Evolutionary conservation across 805 yeast species (phyloP).

Genomic region (Hagleromyces aurorensis): DNA sequence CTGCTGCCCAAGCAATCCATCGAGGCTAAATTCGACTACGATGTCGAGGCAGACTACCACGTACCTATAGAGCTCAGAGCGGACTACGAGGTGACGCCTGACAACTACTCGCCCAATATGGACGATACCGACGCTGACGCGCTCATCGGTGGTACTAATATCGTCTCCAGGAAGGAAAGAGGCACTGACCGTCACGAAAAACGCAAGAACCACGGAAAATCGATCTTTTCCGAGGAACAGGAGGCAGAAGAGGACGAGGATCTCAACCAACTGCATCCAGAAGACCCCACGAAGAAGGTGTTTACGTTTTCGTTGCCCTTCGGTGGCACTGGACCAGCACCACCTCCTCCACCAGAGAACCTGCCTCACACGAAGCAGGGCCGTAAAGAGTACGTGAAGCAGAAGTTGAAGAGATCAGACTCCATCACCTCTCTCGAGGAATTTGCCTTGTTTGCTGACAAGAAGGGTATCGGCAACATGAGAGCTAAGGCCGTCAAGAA

Average conservation of each 20-base stretch:
- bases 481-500: constrained; percentile 63
- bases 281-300: constrained; percentile 21
- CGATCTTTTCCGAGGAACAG: too few relatives aligned
- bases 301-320: constrained; percentile 35
- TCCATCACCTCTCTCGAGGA: constrained; percentile 59
- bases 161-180: neutral
- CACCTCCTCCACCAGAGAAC: constrained; percentile 8
- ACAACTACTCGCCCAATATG: too few relatives aligned
- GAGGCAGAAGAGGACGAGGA: constrained; percentile 7
- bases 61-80: too few relatives aligned
- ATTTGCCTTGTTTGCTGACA: constrained; percentile 44
- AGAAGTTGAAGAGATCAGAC: constrained; percentile 41
- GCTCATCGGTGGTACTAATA: constrained; percentile 9
- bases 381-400: constrained; percentile 18
- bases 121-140: constrained; percentile 4
- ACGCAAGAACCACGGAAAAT: too few relatives aligned
- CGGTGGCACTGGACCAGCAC: constrained; percentile 27
- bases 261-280: neutral
- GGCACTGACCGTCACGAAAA: neutral
- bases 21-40: too few relatives aligned
- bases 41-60: too few relatives aligned
- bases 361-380: constrained; percentile 6
- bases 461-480: constrained; percentile 55
- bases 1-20: too few relatives aligned
- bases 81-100: too few relatives aligned